Conservation (phyloP, 1,139 yeast species). For the Debaryomycetaceae sp. region DNA sequence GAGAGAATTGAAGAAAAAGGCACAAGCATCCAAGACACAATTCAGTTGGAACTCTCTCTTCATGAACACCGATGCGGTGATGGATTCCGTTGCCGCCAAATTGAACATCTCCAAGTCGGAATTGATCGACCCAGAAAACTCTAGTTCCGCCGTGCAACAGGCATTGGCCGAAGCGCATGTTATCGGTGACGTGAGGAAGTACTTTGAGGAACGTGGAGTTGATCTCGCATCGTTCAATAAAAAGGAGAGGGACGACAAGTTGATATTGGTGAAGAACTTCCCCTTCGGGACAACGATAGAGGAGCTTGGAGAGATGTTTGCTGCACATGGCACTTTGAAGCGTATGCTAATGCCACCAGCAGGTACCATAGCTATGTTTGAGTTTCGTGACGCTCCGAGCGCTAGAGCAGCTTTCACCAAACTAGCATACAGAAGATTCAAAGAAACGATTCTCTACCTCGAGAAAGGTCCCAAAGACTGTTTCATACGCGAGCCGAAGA, state of each 20-base stretch:
- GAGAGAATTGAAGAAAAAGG: conserved; percentile 75
- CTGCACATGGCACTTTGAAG: conserved; percentile 74
- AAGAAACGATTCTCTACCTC: conserved; percentile 78
- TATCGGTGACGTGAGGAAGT: conserved; percentile 83
- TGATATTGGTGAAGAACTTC: conserved; percentile 83
- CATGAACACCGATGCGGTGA: conserved; percentile 87
- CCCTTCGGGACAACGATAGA: conserved; percentile 80
- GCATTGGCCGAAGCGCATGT: conserved; percentile 98
- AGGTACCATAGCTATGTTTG: conserved; percentile 95
- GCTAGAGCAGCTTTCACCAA: conserved; percentile 90
- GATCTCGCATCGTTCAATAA: conserved; percentile 71
- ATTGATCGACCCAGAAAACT: conserved; percentile 79
- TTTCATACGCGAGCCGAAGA: conserved; percentile 57
- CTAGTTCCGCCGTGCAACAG: conserved; percentile 92
- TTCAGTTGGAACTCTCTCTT: conserved; percentile 95
- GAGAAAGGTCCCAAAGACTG: conserved; percentile 92
- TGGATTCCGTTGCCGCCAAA: conserved; percentile 82
- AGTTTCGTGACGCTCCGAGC: conserved; percentile 75
- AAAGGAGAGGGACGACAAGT: conserved; percentile 75
- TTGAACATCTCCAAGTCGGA: conserved; percentile 82
- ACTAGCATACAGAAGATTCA: conserved; percentile 81
- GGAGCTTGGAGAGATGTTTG: conserved; percentile 78
- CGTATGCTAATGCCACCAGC: conserved; percentile 93
- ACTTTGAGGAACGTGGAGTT: conserved; percentile 80
- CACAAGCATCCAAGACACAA: conserved; percentile 78